Evolutionary conservation across 2,329 filamentous ascomycete genomes (phyloP), one percentile per base, ranked within the genome.

Genomic region (Fusarium verrucosum): DNA sequence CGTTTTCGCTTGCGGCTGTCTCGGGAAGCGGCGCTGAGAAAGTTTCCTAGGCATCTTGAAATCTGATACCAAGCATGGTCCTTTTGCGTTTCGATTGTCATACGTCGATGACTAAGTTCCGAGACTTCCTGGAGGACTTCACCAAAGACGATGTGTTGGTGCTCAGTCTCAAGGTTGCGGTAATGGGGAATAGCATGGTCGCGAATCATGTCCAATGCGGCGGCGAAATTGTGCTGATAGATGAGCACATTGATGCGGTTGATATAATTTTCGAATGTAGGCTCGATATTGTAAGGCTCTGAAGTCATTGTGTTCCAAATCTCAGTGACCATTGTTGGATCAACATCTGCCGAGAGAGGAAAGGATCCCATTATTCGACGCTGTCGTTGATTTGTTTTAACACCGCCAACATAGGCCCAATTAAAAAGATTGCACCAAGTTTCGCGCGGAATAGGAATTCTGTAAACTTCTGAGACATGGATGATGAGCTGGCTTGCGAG

Each of bases 401-500:
- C 78, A 61, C 73, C 78, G 36, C 87, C 80, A 10, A 91, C 78
- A 68, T 87, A 89, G 0, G 89, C 83, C 84, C 89, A 91, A 59
- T 86, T 81, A 16, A 94, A 79, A 4, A 94, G 76, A 51, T 88
- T 84, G 9, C 82, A 80, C 91, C 92, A 94, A 17, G 87, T 81
- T 7, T 80, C 72, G 8, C 72, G 68, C 0, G 86, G 77, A 33
- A 94, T 86, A 2, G 78, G 62, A 22, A 94, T 76, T 2, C 78
- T 63, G 74, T 90, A 91, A 8, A 79, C 78, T 2, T 76, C 76
- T 1, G 90, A 89, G 43, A 94, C 74, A 66, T 85, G 85, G 58
- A 90, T 83, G 13, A 93, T 76, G 1, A 90, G 70, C 36, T 84
- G 81, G 23, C 89, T 71, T 13, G 86, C 90, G 3, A 82, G 79